Evolutionary conservation across 768 basidiomycete genomes (phyloP), one percentile per base, ranked within the genome.

Genomic region (Hortiboletus flavorubellus): DNA sequence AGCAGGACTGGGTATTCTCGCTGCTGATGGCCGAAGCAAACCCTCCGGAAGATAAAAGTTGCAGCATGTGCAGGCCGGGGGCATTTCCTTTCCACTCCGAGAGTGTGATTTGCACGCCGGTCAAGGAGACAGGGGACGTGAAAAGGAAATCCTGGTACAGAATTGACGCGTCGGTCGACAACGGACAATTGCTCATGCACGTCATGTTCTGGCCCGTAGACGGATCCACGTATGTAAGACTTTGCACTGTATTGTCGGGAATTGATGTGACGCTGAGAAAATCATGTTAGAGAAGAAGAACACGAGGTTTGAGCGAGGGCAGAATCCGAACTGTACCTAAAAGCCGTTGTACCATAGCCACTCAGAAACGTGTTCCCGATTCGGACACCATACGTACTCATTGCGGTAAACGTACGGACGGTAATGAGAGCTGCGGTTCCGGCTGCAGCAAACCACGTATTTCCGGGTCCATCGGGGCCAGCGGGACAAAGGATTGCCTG

Each of bases 111-210:
- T 95, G 87, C 58, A 97, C 83, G 47, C 97, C 97, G 7, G 94
- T 97, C 62, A 98, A 81, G n/a, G 77, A 73, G 34, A 82, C 67
- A 7, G 80, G 71, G 8, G 70, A 68, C 47, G 78, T 71, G 69
- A 98, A 98, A 40, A 97, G 74, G 74, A 97, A 99, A 71, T 99
- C 97, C 70, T 98, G 94, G 68, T 93, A 98, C 1, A 83, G 79
- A 53, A 98, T 72, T 11, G 83, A 79, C 3, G 89, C 69, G 68
- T 97, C 83, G 43, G 84, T 84, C 5, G 84, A 83, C 39, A 99
- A 78, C 0, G 94, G 92, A 69, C 97, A 99, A 21, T 77, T 73
- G 49, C 80, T 73, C 9, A 85, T 77, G 72, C 97, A 99, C 0
- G 92, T 91, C 59, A 76, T 71, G 61, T 88, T 91, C 65, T 87